These are phyloP conservation scores for Bruguiera hainesii DNA, from an alignment of 441 rosid genomes.

Conservation along the genomic window DNA sequence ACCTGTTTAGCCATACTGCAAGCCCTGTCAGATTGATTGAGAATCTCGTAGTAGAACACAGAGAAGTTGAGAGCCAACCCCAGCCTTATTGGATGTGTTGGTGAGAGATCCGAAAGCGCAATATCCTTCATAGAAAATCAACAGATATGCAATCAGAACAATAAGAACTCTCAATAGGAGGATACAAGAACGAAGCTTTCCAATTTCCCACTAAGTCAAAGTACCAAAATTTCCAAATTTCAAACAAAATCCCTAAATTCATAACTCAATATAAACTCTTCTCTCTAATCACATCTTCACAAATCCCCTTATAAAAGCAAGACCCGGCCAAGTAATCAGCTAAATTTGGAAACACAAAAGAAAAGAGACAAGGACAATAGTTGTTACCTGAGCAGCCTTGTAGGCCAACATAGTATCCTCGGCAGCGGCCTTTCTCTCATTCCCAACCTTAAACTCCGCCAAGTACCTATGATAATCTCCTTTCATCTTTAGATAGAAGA, in stretches of 20 bases:
- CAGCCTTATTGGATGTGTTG: constrained; percentile 84
- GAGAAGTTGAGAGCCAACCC: constrained; percentile 85
- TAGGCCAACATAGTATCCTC: constrained; percentile 86
- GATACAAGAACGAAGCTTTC: too few species aligned
- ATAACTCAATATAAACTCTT: too few species aligned
- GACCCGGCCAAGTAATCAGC: too few species aligned
- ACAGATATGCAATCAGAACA: too few species aligned
- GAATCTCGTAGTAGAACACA: constrained; percentile 86
- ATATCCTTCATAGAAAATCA: constrained; percentile 41
- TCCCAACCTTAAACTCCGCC: constrained; percentile 82
- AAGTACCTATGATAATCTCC: constrained; percentile 82
- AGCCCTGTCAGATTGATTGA: constrained; percentile 78
- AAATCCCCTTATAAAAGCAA: too few species aligned
- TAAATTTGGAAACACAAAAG: background rate
- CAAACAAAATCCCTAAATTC: background rate
- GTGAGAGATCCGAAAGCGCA: constrained; percentile 72
- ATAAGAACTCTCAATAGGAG: too few species aligned
- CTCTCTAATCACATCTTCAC: too few species aligned
- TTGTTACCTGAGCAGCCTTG: constrained; percentile 76
- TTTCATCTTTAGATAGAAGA: constrained; percentile 87
- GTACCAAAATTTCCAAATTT: background rate
- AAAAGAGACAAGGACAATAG: background rate
- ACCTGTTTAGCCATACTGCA: constrained; percentile 96
- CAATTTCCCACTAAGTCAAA: too few species aligned
- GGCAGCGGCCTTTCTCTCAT: constrained; percentile 77